These are phyloP conservation scores for Fonsecaea monophora DNA, from an alignment of 2,329 filamentous ascomycete genomes.

Conservation along the genomic window DNA sequence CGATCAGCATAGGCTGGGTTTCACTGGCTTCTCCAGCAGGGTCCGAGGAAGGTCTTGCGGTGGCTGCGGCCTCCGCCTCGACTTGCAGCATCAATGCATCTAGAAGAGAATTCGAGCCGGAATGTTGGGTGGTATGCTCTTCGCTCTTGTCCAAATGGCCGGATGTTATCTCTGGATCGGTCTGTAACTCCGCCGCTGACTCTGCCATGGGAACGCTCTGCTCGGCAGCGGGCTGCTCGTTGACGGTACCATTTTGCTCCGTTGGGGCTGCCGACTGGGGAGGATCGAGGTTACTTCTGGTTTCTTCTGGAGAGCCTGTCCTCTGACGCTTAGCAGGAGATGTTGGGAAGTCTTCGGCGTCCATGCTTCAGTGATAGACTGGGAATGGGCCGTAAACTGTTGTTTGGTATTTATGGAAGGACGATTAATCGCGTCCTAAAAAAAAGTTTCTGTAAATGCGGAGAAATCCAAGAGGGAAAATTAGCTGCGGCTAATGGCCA, in stretches of 20 bases:
- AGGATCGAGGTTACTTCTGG: neutral
- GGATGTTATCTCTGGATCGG: neutral
- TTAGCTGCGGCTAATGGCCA: neutral
- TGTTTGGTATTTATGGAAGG: neutral
- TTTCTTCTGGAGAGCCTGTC: slow-evolving; percentile 31
- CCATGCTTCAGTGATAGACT: slow-evolving; percentile 22
- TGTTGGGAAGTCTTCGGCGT: slow-evolving; percentile 35
- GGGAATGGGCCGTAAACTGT: neutral
- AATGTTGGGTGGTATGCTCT: neutral
- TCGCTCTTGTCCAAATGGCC: neutral
- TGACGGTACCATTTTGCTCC: neutral
- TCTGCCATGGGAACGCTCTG: neutral
- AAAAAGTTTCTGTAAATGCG: slow-evolving; percentile 17
- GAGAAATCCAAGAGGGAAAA: slow-evolving; percentile 8
- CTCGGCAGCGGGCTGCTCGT: neutral
- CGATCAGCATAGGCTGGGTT: neutral
- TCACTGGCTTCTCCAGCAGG: neutral
- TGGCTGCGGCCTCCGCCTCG: slow-evolving; percentile 33
- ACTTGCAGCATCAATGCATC: slow-evolving; percentile 40
- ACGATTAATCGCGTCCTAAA: neutral
- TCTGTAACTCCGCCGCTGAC: neutral
- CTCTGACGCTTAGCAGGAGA: slow-evolving; percentile 38
- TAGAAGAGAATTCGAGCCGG: slow-evolving; percentile 32
- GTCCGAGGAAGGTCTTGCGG: neutral
- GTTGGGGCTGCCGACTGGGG: neutral